These are phyloP conservation scores for Plasmodium gaboni DNA, from an alignment of 169 alveolate species.

Conservation along the genomic window DNA sequence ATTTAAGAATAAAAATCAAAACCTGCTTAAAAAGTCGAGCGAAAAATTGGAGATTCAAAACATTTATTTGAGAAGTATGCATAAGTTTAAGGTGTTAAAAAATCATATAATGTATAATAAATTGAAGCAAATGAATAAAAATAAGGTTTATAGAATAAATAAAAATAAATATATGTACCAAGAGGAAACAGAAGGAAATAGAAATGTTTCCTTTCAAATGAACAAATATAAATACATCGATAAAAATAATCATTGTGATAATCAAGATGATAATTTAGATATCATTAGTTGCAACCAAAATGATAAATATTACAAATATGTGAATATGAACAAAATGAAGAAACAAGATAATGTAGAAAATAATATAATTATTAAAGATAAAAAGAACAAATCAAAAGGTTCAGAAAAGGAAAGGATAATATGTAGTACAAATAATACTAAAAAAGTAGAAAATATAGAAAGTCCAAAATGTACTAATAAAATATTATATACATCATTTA, in stretches of 20 bases:
- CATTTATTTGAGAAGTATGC: slow-evolving; percentile 15
- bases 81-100: slow-evolving; percentile 7
- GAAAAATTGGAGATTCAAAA: slow-evolving; percentile 46
- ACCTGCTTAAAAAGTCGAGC: slow-evolving; percentile 9
- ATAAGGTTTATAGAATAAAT: not conserved
- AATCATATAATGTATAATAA: slow-evolving; percentile 12
- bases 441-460: not conserved
- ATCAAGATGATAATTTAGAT: too few relatives aligned
- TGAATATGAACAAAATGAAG: not conserved
- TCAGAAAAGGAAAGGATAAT: not conserved
- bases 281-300: too few relatives aligned
- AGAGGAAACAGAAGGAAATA: not conserved
- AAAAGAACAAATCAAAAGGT: not conserved
- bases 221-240: too few relatives aligned
- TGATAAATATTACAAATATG: not conserved
- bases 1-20: slow-evolving; percentile 22
- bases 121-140: not conserved
- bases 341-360: not conserved
- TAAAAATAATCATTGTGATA: too few relatives aligned
- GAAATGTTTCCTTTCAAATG: too few relatives aligned
- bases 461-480: not conserved
- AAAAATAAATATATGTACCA: not conserved
- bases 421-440: not conserved
- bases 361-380: too few relatives aligned
- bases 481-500: not conserved